Base-by-base conservation (phyloP, 1,284 basidiomycete genomes). In the Ganoderma sinense region DNA sequence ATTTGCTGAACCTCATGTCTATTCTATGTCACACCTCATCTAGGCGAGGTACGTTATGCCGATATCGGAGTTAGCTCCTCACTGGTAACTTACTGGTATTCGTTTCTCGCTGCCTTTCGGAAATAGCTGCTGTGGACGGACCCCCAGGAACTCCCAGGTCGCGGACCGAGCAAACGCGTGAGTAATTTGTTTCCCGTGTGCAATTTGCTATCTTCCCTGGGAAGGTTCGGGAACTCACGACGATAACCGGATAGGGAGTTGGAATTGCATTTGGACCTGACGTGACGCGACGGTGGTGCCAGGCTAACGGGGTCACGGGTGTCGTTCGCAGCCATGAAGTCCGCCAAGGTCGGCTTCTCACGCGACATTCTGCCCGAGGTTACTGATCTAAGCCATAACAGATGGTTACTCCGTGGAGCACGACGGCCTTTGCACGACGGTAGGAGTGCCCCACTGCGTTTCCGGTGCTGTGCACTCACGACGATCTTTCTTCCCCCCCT, bases 241-340 rank as follows among this genome's bases (percentile, higher is more conserved):
- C 39, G 11, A 11, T 39, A 16, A 16, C 40, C 20, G 40, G 23
- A 18, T 61, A 94, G 93, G 97, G 97, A 72, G 97, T 99, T 64
- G 97, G 98, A 23, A 92, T 98, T 73, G 91, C 94, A 11, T 99
- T 99, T 81, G 97, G 97, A 20, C 97, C 97, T 0, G 97, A 98
- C 79, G 92, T 97, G 26, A 97, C 95, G 2, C 87, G 87, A 76
- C 84, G 89, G 66, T 98, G 96, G 96, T 98, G 97, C 80, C 89
- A 92, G 69, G 84, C 93, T 43, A 98, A 98, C 80, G 88, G 91
- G 53, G 87, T 98, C 61, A 94, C 95, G 39, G 95, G 95, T 4
- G 88, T 99, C 64, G 92, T 99, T 76, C 93, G 98, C 65, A 97
- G 95, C 75, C 98, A 99, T 81, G 98, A 99, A 88, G 97, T 99